phyloP scores from a whole-genome alignment of 495 filamentous ascomycete species.

The Trichoderma asperelloides region DNA sequence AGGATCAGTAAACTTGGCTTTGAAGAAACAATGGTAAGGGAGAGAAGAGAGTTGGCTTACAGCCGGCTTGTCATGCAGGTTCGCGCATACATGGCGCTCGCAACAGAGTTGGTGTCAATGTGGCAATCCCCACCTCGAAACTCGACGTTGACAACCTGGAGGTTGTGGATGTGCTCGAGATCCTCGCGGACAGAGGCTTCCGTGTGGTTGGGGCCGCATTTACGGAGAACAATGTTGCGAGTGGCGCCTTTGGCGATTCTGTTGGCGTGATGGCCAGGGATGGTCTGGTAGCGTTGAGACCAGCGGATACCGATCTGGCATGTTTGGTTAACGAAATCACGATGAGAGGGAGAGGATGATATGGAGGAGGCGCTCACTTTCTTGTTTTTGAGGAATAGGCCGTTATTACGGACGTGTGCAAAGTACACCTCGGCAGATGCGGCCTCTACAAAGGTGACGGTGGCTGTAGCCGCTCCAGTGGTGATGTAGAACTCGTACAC shows the following conservation, averaged over 20 bases:
- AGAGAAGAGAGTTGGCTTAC: slow-evolving; percentile 19
- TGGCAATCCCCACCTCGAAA: slow-evolving; percentile 49
- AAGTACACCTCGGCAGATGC: background rate
- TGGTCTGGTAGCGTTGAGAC: slow-evolving; percentile 16
- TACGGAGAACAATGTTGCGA: slow-evolving; percentile 62
- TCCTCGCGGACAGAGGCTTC: slow-evolving; percentile 60
- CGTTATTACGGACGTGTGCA: background rate
- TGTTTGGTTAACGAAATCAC: background rate
- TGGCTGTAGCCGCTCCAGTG: background rate
- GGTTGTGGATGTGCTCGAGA: slow-evolving; percentile 74
- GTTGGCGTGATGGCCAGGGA: slow-evolving; percentile 55
- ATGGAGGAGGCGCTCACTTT: background rate
- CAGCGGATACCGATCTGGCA: background rate
- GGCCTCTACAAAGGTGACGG: background rate
- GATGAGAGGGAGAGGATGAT: background rate
- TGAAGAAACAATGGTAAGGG: background rate
- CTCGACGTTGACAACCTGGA: slow-evolving; percentile 58
- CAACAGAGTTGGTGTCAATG: slow-evolving; percentile 69
- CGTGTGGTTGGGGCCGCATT: slow-evolving; percentile 48
- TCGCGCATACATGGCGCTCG: slow-evolving; percentile 64
- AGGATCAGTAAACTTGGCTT: background rate
- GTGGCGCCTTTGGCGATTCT: slow-evolving; percentile 66
- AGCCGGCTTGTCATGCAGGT: slow-evolving; percentile 71
- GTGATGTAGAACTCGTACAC: background rate
- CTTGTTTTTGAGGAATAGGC: background rate